phyloP scores from a whole-genome alignment of 2,329 filamentous ascomycete species.

The Beauveria sp. region DNA sequence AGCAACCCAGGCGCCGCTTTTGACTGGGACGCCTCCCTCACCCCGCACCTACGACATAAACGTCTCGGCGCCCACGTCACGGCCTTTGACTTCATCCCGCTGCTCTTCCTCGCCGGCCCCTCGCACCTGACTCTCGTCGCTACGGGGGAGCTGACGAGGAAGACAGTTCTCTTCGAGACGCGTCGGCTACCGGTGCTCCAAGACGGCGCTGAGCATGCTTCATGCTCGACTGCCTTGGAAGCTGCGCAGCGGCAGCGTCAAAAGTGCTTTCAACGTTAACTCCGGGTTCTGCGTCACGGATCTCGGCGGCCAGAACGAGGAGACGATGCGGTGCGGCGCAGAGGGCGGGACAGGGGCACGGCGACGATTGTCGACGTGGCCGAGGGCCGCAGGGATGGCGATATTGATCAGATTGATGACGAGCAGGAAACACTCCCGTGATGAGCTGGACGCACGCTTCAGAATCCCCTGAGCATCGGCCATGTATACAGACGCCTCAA shows the following conservation, averaged over 20 bases:
- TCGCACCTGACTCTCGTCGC: conserved; percentile 19
- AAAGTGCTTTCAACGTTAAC: conserved; percentile 28
- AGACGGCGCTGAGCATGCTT: conserved; percentile 41
- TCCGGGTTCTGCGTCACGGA: conserved; percentile 35
- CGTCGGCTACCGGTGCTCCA: conserved; percentile 30
- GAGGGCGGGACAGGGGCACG: conserved; percentile 22
- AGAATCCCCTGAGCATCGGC: neutral
- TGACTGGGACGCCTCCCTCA: conserved; percentile 26
- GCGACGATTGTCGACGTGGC: conserved; percentile 31
- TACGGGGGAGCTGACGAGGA: conserved; percentile 29
- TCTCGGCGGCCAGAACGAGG: conserved; percentile 21
- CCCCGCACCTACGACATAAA: conserved; percentile 42
- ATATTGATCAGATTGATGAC: conserved; percentile 30
- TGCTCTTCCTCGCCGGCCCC: conserved; percentile 41
- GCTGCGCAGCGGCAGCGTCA: conserved; percentile 33
- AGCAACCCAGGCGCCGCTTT: too few species aligned
- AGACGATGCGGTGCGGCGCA: conserved; percentile 11
- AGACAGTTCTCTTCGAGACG: conserved; percentile 16
- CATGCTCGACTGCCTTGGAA: conserved; percentile 36
- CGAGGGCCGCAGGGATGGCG: conserved; percentile 31
- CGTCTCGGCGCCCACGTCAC: conserved; percentile 31
- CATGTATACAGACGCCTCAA: neutral
- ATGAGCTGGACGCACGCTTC: neutral
- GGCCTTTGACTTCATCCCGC: conserved; percentile 28
- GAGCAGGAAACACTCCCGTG: neutral